Evolutionary conservation across 2,329 filamentous ascomycete genomes (phyloP).

Genomic region (Fusarium nurragi): DNA sequence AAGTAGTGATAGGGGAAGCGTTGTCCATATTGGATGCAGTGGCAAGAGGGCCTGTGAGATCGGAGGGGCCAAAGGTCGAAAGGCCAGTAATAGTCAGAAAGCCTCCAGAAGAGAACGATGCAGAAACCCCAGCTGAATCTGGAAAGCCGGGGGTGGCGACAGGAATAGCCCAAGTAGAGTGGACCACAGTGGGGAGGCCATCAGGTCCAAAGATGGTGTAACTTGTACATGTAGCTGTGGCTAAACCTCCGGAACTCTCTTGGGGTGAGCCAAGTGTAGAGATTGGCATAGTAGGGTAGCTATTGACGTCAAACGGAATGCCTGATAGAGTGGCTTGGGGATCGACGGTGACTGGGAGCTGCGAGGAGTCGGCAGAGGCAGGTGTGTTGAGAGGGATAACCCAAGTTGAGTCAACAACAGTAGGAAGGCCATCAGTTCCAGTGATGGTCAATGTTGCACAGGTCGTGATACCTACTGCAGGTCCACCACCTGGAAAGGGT

Average conservation of each 20-base stretch:
- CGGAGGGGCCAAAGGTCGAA: conserved; percentile 13
- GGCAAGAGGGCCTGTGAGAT: background rate
- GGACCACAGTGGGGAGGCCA: conserved; percentile 35
- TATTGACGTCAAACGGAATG: conserved; percentile 11
- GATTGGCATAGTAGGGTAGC: conserved; percentile 14
- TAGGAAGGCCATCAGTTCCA: conserved; percentile 48
- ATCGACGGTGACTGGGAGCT: conserved; percentile 16
- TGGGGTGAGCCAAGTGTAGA: conserved; percentile 21
- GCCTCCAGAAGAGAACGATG: conserved; percentile 6
- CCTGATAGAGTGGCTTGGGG: conserved; percentile 27
- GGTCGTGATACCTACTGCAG: conserved; percentile 32
- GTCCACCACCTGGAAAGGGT: conserved; percentile 9
- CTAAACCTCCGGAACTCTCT: conserved; percentile 20
- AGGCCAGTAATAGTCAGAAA: conserved; percentile 9
- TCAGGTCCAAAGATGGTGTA: conserved; percentile 37
- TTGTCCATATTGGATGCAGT: background rate
- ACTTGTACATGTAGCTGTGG: conserved; percentile 31
- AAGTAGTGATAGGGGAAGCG: conserved; percentile 38
- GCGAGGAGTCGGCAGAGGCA: conserved; percentile 19
- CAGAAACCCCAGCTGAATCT: conserved; percentile 6
- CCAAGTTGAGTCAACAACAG: conserved; percentile 50
- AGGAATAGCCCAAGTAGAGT: conserved; percentile 35
- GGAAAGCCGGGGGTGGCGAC: conserved; percentile 8
- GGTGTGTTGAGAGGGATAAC: conserved; percentile 39
- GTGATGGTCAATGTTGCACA: conserved; percentile 45